Evolutionary conservation across 805 yeast species (phyloP).

Genomic region (Zygosaccharomyces pseudorouxii): DNA sequence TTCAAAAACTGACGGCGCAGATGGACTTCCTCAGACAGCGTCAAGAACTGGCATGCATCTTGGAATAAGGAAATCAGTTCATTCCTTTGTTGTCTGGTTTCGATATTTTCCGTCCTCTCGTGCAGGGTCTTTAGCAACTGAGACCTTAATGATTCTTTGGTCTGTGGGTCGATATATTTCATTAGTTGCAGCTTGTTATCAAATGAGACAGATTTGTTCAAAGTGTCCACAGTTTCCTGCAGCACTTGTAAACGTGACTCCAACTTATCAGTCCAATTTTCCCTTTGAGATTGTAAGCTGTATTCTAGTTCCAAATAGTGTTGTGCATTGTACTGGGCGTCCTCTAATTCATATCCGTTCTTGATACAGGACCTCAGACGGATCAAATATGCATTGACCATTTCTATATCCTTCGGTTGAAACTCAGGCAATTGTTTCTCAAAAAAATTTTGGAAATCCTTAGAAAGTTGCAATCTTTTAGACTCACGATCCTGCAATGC

Average conservation of each 20-base stretch:
- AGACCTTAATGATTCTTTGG: constrained; percentile 25
- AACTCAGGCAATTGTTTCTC: constrained; percentile 15
- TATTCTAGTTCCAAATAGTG: constrained; percentile 44
- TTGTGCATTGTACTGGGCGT: constrained; percentile 58
- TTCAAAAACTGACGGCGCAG: constrained; percentile 51
- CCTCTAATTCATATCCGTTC: constrained; percentile 53
- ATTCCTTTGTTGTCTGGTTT: constrained; percentile 31
- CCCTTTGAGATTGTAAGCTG: constrained; percentile 39
- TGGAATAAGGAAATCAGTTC: constrained; percentile 43
- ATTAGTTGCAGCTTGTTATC: constrained; percentile 26
- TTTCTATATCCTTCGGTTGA: constrained; percentile 26
- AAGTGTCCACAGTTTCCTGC: constrained; percentile 9
- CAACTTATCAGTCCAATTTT: constrained; percentile 32
- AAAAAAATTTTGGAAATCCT: constrained; percentile 31
- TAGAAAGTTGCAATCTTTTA: constrained; percentile 34
- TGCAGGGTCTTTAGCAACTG: constrained; percentile 26
- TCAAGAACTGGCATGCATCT: constrained; percentile 30
- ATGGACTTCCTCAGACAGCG: constrained; percentile 33
- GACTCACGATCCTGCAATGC: constrained; percentile 40
- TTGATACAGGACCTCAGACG: constrained; percentile 49
- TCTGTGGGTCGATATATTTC: constrained; percentile 30
- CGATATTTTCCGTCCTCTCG: constrained; percentile 11
- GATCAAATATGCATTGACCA: constrained; percentile 51
- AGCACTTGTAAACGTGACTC: constrained; percentile 21
- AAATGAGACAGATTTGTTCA: constrained; percentile 25